Percentiles rank a stretch among this genome's conserved stretches.
phyloP scores from a whole-genome alignment of 2,329 filamentous ascomycete species.

The Beauveria rudraprayagi region DNA sequence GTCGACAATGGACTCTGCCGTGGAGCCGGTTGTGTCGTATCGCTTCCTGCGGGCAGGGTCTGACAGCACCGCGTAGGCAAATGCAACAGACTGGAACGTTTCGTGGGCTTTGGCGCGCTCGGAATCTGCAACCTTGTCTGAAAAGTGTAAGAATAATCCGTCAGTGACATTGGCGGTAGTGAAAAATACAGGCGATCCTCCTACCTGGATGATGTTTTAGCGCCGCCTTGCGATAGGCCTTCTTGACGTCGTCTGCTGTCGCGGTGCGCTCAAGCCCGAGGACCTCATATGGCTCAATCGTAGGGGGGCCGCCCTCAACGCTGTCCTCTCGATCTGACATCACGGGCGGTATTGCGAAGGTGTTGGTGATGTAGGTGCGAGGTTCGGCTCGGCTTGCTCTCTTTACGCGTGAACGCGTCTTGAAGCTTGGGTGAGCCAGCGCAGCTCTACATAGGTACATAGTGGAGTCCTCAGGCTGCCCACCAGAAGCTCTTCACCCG shows the following conservation, averaged over 20 bases:
- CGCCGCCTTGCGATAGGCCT: conserved; percentile 84
- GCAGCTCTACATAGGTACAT: neutral
- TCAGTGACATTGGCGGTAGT: neutral
- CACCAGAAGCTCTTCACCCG: neutral
- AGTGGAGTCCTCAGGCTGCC: neutral
- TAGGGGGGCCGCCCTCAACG: conserved; percentile 49
- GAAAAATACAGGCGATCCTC: conserved; percentile 10
- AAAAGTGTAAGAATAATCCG: neutral
- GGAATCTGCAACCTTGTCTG: conserved; percentile 67
- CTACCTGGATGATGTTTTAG: conserved; percentile 79
- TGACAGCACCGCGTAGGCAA: conserved; percentile 89
- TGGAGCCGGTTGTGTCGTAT: conserved; percentile 87
- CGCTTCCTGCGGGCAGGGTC: conserved; percentile 71
- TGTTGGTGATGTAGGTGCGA: conserved; percentile 1
- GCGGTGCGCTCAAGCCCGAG: conserved; percentile 64
- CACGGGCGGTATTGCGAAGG: conserved; percentile 13
- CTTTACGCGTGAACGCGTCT: conserved; percentile 10
- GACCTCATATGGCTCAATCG: conserved; percentile 70
- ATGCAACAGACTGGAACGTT: conserved; percentile 83
- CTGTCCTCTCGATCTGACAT: conserved; percentile 47
- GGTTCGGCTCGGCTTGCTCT: neutral
- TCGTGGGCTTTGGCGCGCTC: conserved; percentile 66
- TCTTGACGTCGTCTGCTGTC: conserved; percentile 73
- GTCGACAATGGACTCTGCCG: conserved; percentile 71
- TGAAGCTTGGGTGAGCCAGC: neutral